These are phyloP conservation scores for Calonectria hongkongensis DNA, from an alignment of 2,329 filamentous ascomycete species.

Conservation along the genomic window DNA sequence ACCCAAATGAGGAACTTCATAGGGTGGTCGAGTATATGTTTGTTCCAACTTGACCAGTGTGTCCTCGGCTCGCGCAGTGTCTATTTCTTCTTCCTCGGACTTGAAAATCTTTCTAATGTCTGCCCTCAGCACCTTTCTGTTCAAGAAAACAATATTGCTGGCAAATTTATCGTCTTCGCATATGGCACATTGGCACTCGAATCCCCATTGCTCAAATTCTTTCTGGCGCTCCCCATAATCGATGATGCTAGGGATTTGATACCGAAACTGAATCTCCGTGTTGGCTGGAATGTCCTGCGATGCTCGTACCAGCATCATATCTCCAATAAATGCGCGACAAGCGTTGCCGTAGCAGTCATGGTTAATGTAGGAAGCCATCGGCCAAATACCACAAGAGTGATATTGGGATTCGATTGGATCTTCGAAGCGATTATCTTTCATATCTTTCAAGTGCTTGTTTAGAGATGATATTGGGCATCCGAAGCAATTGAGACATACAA, in stretches of 20 bases:
- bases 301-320: slow-evolving; percentile 72
- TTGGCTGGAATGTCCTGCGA: slow-evolving; percentile 62
- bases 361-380: slow-evolving; percentile 69
- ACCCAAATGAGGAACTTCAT: background rate
- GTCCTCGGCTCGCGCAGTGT: background rate
- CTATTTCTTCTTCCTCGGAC: background rate
- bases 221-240: background rate
- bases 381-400: slow-evolving; percentile 67
- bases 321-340: slow-evolving; percentile 70
- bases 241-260: slow-evolving; percentile 48
- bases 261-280: slow-evolving; percentile 68
- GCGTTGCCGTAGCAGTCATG: slow-evolving; percentile 71
- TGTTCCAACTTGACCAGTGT: background rate
- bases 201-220: background rate
- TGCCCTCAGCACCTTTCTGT: background rate
- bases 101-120: no score
- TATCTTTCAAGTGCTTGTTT: background rate
- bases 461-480: slow-evolving; percentile 55
- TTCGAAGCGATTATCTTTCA: background rate
- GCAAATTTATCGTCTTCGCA: background rate
- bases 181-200: slow-evolving; percentile 2
- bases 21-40: background rate
- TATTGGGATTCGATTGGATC: slow-evolving; percentile 14
- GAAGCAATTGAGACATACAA: slow-evolving; percentile 66
- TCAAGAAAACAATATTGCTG: no score